phyloP scores from a whole-genome alignment of 2,329 filamentous ascomycete genomes.

The Venturia aucupariae region DNA sequence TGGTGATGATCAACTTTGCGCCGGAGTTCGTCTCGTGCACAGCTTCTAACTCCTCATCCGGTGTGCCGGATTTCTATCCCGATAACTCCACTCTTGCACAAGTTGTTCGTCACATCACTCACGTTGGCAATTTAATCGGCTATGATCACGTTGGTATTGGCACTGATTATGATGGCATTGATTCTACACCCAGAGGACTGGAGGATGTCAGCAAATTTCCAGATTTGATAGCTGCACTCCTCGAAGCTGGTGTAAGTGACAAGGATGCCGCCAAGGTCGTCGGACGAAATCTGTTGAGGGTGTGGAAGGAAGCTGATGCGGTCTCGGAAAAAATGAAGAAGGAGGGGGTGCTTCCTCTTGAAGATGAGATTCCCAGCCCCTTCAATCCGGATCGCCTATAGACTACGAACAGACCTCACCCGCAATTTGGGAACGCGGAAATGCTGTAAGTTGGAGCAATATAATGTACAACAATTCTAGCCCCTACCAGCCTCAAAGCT shows the following conservation, averaged over 20 bases:
- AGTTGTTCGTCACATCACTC: conserved; percentile 68
- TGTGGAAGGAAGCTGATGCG: conserved; percentile 71
- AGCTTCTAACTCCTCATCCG: conserved; percentile 47
- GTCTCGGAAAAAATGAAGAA: conserved; percentile 59
- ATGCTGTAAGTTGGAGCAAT: no score
- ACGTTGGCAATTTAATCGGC: conserved; percentile 76
- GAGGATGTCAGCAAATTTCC: conserved; percentile 83
- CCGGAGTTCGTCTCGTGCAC: conserved; percentile 75
- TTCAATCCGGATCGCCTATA: neutral
- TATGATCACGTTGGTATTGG: conserved; percentile 84
- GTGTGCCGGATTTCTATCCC: conserved; percentile 58
- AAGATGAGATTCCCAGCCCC: conserved; percentile 30
- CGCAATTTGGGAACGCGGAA: neutral
- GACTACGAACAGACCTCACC: neutral
- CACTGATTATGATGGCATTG: conserved; percentile 80
- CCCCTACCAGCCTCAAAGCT: neutral
- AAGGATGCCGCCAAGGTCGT: conserved; percentile 64
- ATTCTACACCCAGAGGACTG: conserved; percentile 57
- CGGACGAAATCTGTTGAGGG: conserved; percentile 71
- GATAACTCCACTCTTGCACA: conserved; percentile 64
- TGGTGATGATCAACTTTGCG: conserved; percentile 89
- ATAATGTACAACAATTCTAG: no score
- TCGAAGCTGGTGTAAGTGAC: conserved; percentile 65
- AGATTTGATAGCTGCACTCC: conserved; percentile 63
- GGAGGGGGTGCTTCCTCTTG: conserved; percentile 30